Conservation (phyloP, 768 basidiomycete genomes). For the Lactifluus rugatus region DNA sequence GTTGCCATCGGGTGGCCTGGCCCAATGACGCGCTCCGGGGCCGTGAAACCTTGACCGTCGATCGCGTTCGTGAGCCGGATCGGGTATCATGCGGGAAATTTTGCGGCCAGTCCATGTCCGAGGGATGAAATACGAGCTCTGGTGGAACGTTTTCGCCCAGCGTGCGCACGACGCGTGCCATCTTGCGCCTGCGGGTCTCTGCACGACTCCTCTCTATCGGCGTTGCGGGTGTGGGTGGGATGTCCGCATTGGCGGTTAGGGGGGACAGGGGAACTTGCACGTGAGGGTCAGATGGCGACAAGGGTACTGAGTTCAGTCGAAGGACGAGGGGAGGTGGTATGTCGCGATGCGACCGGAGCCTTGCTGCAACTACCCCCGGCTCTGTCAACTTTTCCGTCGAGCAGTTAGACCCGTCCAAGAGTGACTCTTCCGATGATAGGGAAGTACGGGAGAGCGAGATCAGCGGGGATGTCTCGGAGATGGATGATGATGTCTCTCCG, state of each 20-base stretch:
- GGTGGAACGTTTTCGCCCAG: constrained; percentile 26
- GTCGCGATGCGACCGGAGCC: constrained; percentile 2
- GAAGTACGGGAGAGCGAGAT: constrained; percentile 9
- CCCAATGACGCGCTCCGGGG: constrained; percentile 14
- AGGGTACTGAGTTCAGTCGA: constrained; percentile 25
- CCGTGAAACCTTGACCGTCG: neutral
- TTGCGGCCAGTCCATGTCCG: neutral
- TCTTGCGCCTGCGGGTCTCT: constrained; percentile 16
- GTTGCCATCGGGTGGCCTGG: neutral
- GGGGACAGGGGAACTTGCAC: constrained; percentile 30
- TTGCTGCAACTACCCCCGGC: constrained; percentile 16
- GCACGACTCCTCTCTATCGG: constrained; percentile 2
- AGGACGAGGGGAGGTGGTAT: constrained; percentile 27
- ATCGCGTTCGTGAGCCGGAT: neutral
- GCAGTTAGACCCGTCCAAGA: constrained; percentile 21
- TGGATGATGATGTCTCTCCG: neutral
- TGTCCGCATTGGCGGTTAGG: neutral
- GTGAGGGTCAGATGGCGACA: constrained; percentile 24
- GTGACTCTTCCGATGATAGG: constrained; percentile 21
- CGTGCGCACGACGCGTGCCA: constrained; percentile 22
- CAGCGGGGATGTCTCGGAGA: neutral
- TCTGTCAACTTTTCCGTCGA: constrained; percentile 21
- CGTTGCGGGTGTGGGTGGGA: neutral
- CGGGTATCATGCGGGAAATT: neutral
- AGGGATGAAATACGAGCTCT: constrained; percentile 23